Evolutionary conservation across 345 rosid species (phyloP), one percentile per base, ranked within the genome.

Genomic region (Lenwebbia sp.): DNA sequence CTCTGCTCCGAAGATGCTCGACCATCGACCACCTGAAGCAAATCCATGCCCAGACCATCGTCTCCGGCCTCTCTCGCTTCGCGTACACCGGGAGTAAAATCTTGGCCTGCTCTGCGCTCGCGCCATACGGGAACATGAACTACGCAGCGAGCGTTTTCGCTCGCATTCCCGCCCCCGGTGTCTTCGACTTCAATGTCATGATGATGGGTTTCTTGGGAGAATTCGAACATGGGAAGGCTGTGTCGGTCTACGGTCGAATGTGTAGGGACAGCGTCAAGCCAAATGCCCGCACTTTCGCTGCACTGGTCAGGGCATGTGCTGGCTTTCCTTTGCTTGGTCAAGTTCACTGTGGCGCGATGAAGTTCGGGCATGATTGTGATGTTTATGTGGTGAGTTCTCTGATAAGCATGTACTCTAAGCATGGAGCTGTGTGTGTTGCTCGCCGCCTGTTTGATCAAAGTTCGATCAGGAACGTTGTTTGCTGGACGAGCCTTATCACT

Each of bases 1-100:
- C 83, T 62, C 89, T 88, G 49, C 84, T 88, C 22, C 83, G 85
- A 37, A 49, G 82, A 84, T 89, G 91, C 84, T 84, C 74, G 56
- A 55, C 37, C 84, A 25, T 85, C 75, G 52, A 15, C 10, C 84
- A 88, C 40, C 85, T 89, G 13, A 86, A 91, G 60, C 92, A 88
- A 88, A 88, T 91, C 75, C 92, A 87, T 41, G 88, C 90, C n/a
- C 88, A 84, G 53, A 70, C 84, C 5, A 87, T 88, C 85, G 54
- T 85, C n/a, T 83, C 50, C 47, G 89, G 87, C 74, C 82, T 85
- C 62, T 75, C 75, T 54, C 85, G 84, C 76, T 87, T 86, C 87
- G 14, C 92, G 4, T 89, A 75, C 84, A 44, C 76, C 28, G 84
- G 88, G 13, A 87, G 90, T 88, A 91, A 87, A 85, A 30, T 91